A percentile compares a stretch with the other conserved stretches of the same genome.
phyloP scores from a whole-genome alignment of 805 yeast species.

The Lipomyces kockii region DNA sequence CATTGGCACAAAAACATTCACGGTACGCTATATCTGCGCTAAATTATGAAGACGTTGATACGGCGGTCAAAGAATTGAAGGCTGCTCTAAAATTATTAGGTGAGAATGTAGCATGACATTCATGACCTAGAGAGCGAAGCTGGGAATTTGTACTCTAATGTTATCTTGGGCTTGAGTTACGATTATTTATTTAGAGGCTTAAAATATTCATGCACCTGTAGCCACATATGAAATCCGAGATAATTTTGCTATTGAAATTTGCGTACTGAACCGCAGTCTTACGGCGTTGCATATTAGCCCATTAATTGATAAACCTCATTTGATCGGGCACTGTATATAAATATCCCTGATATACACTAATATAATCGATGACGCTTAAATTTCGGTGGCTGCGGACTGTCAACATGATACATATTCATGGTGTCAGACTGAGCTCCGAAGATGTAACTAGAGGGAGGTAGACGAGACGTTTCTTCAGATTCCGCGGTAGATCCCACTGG shows the following conservation, averaged over 20 bases:
- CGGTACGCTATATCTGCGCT: constrained; percentile 75
- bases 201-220: not conserved
- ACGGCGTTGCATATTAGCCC: not conserved
- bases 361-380: not conserved
- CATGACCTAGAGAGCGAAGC: not conserved
- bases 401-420: not conserved
- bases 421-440: not conserved
- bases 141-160: not conserved
- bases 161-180: not conserved
- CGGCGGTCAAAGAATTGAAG: constrained; percentile 62
- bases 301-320: not conserved
- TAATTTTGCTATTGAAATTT: not conserved
- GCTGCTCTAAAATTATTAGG: constrained; percentile 49
- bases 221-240: not conserved
- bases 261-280: not conserved
- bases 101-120: constrained; percentile 14
- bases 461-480: not conserved
- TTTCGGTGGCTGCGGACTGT: not conserved
- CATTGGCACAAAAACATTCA: constrained; percentile 63
- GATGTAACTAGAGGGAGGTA: not conserved
- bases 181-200: not conserved
- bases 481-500: not conserved
- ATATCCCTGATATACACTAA: not conserved
- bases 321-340: not conserved
- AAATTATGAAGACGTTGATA: constrained; percentile 68